Conservation (phyloP, 257 asterid species). For the Solanum lycopersicoides region DNA sequence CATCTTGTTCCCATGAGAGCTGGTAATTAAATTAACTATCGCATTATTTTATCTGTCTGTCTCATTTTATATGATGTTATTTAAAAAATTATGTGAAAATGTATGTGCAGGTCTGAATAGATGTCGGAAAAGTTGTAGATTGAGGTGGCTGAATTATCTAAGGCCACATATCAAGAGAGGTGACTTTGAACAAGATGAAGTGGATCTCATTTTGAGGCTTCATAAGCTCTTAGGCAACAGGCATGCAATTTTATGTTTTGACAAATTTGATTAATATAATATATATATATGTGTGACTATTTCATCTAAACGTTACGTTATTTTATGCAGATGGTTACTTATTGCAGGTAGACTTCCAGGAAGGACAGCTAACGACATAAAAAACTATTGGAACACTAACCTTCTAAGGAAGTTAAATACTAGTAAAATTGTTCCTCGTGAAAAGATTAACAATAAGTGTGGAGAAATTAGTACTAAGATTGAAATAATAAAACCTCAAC, state of each 20-base stretch:
- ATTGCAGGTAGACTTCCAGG: conserved; percentile 24
- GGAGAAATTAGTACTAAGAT: background rate
- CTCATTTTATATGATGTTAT: background rate
- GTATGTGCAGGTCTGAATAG: background rate
- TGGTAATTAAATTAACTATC: background rate
- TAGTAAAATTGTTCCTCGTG: background rate
- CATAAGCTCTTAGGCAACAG: background rate
- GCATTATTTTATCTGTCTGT: background rate
- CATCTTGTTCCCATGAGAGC: background rate
- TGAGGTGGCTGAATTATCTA: background rate
- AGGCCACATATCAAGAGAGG: background rate
- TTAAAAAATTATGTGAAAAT: background rate
- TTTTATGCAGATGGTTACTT: conserved; percentile 12
- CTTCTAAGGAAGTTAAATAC: background rate
- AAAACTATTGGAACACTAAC: conserved; percentile 9
- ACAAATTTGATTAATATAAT: too few relatives aligned
- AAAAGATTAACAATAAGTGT: conserved; percentile 16
- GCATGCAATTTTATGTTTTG: too few relatives aligned
- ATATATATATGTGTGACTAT: background rate
- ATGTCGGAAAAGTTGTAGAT: background rate
- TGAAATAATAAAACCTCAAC: background rate
- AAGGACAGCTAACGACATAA: conserved; percentile 6
- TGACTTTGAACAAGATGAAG: background rate
- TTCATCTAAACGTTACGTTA: background rate
- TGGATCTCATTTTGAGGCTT: background rate